Evolutionary conservation across 2,329 filamentous ascomycete species (phyloP).

Genomic region (Stagonosporopsis vannaccii): DNA sequence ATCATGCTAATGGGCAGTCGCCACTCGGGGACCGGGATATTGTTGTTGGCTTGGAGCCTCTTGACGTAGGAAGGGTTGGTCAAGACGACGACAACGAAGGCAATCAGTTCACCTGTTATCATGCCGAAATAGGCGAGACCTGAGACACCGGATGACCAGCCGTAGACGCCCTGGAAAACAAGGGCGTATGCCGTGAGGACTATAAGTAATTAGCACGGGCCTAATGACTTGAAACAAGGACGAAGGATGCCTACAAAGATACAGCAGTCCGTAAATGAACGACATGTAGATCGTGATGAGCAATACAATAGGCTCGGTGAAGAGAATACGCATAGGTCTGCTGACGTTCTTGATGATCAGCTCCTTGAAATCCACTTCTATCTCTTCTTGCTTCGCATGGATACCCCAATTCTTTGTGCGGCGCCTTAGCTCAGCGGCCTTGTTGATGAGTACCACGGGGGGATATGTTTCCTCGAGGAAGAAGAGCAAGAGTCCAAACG

Average conservation of each 20-base stretch:
- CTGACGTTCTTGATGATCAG: conserved; percentile 62
- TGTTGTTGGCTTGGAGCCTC: conserved; percentile 54
- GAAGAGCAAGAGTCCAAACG: conserved; percentile 57
- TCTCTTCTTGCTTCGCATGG: conserved; percentile 65
- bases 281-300: conserved; percentile 57
- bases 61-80: conserved; percentile 70
- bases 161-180: conserved; percentile 76
- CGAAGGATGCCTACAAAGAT: background rate
- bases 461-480: conserved; percentile 67
- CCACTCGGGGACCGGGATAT: conserved; percentile 65
- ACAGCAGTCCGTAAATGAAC: conserved; percentile 44
- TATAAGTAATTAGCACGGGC: background rate
- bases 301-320: conserved; percentile 59
- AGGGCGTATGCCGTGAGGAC: conserved; percentile 86
- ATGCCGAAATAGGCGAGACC: conserved; percentile 88
- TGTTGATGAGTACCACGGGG: conserved; percentile 64
- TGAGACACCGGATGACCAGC: conserved; percentile 71
- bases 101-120: conserved; percentile 74
- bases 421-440: conserved; percentile 62
- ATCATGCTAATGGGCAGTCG: conserved; percentile 62
- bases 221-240: background rate
- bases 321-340: conserved; percentile 58
- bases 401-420: conserved; percentile 68
- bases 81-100: conserved; percentile 68
- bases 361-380: conserved; percentile 60